Base-by-base conservation (phyloP, 2,329 filamentous ascomycete genomes). In the Fusarium agapanthi region DNA sequence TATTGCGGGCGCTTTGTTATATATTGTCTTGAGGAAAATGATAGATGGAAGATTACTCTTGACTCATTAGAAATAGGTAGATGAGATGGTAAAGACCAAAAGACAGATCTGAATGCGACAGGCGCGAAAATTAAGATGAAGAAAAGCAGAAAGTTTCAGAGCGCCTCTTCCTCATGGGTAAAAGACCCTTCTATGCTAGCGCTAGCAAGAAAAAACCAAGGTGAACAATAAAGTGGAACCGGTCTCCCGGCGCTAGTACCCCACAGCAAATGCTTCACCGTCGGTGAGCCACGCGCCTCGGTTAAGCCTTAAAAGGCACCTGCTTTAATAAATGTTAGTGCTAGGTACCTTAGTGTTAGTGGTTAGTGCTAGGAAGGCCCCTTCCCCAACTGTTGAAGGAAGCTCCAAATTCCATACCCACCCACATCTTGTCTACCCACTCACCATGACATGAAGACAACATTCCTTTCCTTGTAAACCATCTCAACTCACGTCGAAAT, bases 151-250 rank as follows among this genome's bases (percentile, higher is more conserved):
- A 72, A 63, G 55, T 43, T 69, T 64, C 50, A 28, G 34, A 61
- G 51, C 56, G 50, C 50, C 56, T 58, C 41, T 24, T 38, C 30
- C 35, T 48, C 54, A 37, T 58, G 44, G 45, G 34, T 32, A 72
- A 72, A 72, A 56, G 58, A 69, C 66, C 67, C 69, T 65, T 51
- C 68, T 72, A 61, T 38, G 48, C 64, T 75, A 57, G 57, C 55
- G 55, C 44, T 54, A 44, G 54, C 58, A 73, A 75, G 67, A 79
- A 80, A 80, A 80, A 80, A 77, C 75, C 77, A 75, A 79, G 79
- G 79, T 80, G 78, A 80, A 57, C 60, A 61, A 74, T 73, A 62
- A 55, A 44, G 72, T 75, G 78, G 76, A 26, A 7, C n/a, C 57
- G 1, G 60, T 28, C 12, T 30, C 53, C 44, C 45, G 44, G 28